Evolutionary conservation across 2,329 filamentous ascomycete species (phyloP).

Genomic region (Curvularia verruculosa): DNA sequence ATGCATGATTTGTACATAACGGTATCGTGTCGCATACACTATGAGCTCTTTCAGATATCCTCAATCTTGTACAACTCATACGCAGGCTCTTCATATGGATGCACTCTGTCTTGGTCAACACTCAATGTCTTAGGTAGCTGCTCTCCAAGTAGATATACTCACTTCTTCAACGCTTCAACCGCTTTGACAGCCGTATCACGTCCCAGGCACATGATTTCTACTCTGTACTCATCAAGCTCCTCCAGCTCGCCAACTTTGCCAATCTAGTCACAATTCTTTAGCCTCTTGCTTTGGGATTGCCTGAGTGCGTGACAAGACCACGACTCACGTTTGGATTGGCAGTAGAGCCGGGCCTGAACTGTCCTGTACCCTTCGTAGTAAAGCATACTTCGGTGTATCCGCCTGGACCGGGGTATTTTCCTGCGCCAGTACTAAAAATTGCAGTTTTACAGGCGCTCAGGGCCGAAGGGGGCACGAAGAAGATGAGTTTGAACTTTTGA

Average conservation of each 20-base stretch:
- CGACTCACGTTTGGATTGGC: constrained; percentile 62
- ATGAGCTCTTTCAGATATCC: constrained; percentile 42
- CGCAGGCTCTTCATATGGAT: constrained; percentile 55
- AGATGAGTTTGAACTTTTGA: constrained; percentile 53
- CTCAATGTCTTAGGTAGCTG: constrained; percentile 17
- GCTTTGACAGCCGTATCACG: constrained; percentile 62
- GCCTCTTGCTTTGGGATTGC: background rate
- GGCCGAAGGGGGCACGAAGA: constrained; percentile 50
- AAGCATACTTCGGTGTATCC: constrained; percentile 54
- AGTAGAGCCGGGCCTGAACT: constrained; percentile 67
- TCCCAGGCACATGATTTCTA: constrained; percentile 68
- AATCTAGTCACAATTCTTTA: constrained; percentile 47
- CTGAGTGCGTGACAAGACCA: background rate
- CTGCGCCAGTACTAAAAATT: constrained; percentile 56
- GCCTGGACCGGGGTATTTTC: constrained; percentile 50
- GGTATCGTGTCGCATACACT: background rate
- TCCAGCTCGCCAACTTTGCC: constrained; percentile 65
- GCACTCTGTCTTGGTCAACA: constrained; percentile 39
- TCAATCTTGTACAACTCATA: constrained; percentile 57
- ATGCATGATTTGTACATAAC: background rate
- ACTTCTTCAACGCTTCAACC: constrained; percentile 68
- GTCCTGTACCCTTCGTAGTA: constrained; percentile 61
- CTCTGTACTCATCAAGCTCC: constrained; percentile 64
- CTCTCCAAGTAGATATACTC: background rate
- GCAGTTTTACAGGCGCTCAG: constrained; percentile 51